These are phyloP conservation scores for Phytophthora tentaculata DNA, from an alignment of 352 stramenopile genomes.

Conservation along the genomic window DNA sequence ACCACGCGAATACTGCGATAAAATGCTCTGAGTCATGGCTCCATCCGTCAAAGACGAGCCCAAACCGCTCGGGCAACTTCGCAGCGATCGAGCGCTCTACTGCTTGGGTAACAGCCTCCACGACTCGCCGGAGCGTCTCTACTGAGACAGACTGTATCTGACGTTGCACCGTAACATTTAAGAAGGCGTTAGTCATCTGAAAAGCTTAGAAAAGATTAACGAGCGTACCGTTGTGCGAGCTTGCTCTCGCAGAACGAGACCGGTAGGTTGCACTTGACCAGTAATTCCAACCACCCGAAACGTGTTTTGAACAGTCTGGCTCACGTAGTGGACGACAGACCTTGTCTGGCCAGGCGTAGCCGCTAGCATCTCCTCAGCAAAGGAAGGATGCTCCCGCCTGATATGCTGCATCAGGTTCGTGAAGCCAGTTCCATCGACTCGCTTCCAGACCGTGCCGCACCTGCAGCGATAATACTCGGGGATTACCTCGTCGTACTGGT, in stretches of 20 bases:
- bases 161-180: neutral
- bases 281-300: constrained; percentile 12
- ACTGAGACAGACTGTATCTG: neutral
- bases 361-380: constrained; percentile 10
- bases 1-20: neutral
- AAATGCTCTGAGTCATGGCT: neutral
- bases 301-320: constrained; percentile 6
- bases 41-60: neutral
- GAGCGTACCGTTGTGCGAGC: constrained; percentile 3
- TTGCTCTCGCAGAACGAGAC: constrained; percentile 12
- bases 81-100: neutral
- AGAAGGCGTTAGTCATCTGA: neutral
- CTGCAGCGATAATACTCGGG: constrained; percentile 18
- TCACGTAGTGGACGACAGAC: constrained; percentile 11
- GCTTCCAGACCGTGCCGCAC: constrained; percentile 17
- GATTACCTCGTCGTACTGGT: constrained; percentile 24
- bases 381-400: constrained; percentile 5
- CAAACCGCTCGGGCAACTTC: neutral
- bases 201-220: neutral
- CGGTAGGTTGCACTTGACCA: constrained; percentile 10
- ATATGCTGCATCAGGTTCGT: constrained; percentile 22
- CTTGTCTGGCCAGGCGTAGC: constrained; percentile 13
- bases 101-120: neutral
- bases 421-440: constrained; percentile 9
- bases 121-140: neutral